These are phyloP conservation scores for Nicotiana tabacum DNA, from an alignment of 257 asterid species.

Conservation along the genomic window DNA sequence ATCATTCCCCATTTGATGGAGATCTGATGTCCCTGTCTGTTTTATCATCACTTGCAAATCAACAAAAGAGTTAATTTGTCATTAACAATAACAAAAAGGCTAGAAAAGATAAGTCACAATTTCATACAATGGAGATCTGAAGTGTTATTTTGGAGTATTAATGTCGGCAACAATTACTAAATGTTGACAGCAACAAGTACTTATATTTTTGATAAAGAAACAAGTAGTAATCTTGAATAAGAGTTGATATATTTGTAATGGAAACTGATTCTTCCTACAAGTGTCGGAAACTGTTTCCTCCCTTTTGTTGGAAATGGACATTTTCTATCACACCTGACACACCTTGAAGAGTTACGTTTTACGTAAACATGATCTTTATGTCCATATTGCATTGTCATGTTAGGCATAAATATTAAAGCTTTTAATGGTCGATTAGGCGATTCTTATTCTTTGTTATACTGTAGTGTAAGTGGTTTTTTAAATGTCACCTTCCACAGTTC, in stretches of 20 bases:
- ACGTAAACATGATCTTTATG: neutral
- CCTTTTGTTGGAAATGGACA: neutral
- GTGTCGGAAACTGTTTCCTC: neutral
- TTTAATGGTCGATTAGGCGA: neutral
- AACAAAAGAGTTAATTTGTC: neutral
- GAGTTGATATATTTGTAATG: neutral
- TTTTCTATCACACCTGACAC: neutral
- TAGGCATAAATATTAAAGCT: conserved; percentile 1
- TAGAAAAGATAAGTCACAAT: neutral
- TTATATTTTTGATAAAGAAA: too few relatives aligned
- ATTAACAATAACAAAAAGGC: neutral
- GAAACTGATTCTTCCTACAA: neutral
- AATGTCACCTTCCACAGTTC: neutral
- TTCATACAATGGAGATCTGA: neutral
- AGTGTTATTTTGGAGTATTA: too few relatives aligned
- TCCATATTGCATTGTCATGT: neutral
- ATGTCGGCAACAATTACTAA: too few relatives aligned
- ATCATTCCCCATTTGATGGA: conserved; percentile 21
- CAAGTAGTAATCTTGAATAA: neutral
- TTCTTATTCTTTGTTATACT: neutral
- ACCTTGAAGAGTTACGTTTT: neutral
- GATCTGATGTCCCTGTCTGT: conserved; percentile 59
- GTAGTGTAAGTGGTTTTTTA: neutral
- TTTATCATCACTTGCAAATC: conserved; percentile 46
- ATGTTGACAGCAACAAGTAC: too few relatives aligned